A percentile compares a stretch with the other conserved stretches of the same genome.
Conservation (phyloP, 1,284 basidiomycete genomes). For the Naganishia sp. region DNA sequence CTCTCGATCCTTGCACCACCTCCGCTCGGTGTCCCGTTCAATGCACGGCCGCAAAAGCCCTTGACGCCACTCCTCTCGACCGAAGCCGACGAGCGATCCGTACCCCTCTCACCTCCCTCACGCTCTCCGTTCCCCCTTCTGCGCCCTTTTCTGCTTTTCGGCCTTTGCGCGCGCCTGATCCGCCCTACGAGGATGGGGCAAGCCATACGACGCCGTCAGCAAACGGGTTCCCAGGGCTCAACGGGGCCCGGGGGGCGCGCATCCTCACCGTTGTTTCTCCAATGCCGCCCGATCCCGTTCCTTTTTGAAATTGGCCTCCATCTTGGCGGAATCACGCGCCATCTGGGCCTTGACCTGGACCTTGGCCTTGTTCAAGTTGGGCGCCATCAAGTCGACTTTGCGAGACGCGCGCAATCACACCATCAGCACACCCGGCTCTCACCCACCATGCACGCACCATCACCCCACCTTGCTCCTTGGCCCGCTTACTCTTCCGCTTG, state of each 20-base stretch:
- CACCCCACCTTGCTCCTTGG: conserved; percentile 43
- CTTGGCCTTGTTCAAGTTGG: conserved; percentile 53
- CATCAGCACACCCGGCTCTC: neutral
- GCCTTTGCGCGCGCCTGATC: conserved; percentile 52
- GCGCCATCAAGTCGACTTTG: conserved; percentile 48
- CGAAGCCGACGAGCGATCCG: too few relatives aligned
- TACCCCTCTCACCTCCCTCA: conserved; percentile 22
- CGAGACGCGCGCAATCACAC: neutral
- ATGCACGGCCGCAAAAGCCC: too few relatives aligned
- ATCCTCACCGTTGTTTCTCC: conserved; percentile 53
- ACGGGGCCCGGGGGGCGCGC: too few relatives aligned
- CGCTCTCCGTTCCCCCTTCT: conserved; percentile 50
- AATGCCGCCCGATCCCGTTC: conserved; percentile 51
- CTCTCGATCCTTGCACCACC: too few relatives aligned
- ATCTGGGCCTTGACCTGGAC: conserved; percentile 44
- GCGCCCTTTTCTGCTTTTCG: conserved; percentile 53
- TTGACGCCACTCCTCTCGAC: too few relatives aligned
- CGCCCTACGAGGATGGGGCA: conserved; percentile 37
- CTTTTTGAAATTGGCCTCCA: conserved; percentile 41
- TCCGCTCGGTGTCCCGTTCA: too few relatives aligned
- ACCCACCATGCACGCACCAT: neutral
- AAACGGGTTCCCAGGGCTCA: too few relatives aligned
- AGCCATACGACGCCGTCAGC: neutral
- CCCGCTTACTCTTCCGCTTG: conserved; percentile 50
- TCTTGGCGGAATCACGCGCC: conserved; percentile 46